Base-by-base conservation (phyloP, 306 rosid genomes). In the Fagus crenata region DNA sequence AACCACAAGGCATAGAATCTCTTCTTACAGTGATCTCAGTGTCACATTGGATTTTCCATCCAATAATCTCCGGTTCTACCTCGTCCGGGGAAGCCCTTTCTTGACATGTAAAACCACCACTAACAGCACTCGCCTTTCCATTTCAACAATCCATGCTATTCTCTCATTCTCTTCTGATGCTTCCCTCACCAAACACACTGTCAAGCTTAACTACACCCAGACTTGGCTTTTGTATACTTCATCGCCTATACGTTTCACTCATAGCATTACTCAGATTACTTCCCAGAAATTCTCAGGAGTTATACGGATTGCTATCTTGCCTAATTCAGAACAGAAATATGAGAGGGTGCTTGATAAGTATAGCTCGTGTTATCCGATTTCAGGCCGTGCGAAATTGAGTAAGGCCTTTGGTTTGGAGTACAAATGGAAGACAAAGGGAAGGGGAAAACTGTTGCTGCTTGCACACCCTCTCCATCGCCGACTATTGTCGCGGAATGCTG, bases 401-500 rank as follows among this genome's bases (percentile, higher is more conserved):
- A 81, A 76, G 70, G 93, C 96, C 1, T 94, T 71, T 39, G 53
- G 64, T 69, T 84, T 92, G 83, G 92, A 87, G 71, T 94, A 94
- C 59, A 85, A 72, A 75, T 94, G 90, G 90, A 87, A 84, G 76
- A 92, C 84, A 86, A 89, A 36, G 68, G 93, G 95, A 7, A 85
- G 87, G 84, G 97, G 97, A 1, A 91, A 90, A 77, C 82, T 94
- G 88, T 83, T 94, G 35, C 76, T 94, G 84, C 83, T 94, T 0
- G 97, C 98, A 14, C 97, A 94, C 73, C 98, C 97, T 80, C 89
- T 94, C 2, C 98, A 94, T 89, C 46, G 88, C 42, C 77, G 85
- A 64, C 90, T 94, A 28, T 70, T 94, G 31, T 54, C 82, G 37
- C 39, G 80, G 60, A 77, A 1, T 13, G 69, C 67, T 41, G 78